phyloP scores from a whole-genome alignment of 306 rosid genomes.

The Chamaecrista fasciculata region DNA sequence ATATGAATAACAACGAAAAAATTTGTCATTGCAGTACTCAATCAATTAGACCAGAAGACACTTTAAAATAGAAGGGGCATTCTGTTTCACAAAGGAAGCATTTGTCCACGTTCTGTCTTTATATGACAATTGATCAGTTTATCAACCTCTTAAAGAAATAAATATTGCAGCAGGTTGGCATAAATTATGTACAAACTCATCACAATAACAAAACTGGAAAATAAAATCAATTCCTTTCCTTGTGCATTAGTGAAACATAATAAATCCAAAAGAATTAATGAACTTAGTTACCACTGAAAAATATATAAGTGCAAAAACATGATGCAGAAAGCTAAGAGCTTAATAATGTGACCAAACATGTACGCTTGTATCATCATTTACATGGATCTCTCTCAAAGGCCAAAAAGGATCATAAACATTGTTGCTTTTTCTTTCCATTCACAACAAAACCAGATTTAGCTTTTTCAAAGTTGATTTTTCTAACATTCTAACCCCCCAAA shows the following conservation, averaged over 20 bases:
- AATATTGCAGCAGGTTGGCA: background rate
- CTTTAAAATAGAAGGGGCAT: no score
- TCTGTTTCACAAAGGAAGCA: no score
- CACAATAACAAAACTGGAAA: background rate
- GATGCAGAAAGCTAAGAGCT: background rate
- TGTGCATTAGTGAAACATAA: background rate
- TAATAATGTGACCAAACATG: background rate
- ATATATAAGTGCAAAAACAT: background rate
- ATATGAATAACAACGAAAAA: no score
- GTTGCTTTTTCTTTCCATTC: background rate
- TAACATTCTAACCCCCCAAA: background rate
- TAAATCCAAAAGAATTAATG: background rate
- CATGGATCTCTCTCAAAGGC: no score
- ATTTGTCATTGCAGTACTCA: no score
- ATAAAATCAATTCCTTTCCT: background rate
- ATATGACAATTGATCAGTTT: background rate
- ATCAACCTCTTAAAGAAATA: no score
- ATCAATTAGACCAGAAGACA: no score
- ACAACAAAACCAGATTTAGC: conserved; percentile 7
- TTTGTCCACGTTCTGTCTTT: no score
- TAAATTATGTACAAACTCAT: background rate
- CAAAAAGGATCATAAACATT: no score
- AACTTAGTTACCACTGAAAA: conserved; percentile 13
- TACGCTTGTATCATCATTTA: no score
- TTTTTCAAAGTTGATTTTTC: no score